phyloP scores from a whole-genome alignment of 2,329 filamentous ascomycete genomes.

The Karstenula rhodostoma region DNA sequence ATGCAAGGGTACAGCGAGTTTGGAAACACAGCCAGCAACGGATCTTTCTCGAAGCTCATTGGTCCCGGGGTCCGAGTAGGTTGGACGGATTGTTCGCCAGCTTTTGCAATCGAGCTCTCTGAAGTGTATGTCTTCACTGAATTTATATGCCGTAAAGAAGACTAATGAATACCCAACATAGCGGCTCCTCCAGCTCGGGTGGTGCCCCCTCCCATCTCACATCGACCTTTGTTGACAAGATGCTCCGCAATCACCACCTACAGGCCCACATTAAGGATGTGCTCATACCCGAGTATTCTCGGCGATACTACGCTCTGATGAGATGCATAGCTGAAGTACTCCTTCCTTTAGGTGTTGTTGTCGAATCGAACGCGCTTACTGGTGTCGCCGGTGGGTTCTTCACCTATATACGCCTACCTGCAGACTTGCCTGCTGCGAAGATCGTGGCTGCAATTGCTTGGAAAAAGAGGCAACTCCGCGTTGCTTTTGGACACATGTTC shows the following conservation, averaged over 20 bases:
- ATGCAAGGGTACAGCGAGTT: constrained; percentile 71
- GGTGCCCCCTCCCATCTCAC: constrained; percentile 68
- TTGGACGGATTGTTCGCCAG: constrained; percentile 60
- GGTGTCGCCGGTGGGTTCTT: not conserved
- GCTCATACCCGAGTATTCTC: not conserved
- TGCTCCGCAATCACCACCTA: constrained; percentile 48
- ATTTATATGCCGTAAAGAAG: constrained; percentile 5
- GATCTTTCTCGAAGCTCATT: constrained; percentile 86
- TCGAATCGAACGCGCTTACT: not conserved
- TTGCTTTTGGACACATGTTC: constrained; percentile 2
- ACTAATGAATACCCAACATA: constrained; percentile 38
- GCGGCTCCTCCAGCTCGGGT: constrained; percentile 66
- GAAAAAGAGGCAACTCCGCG: not conserved
- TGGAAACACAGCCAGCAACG: constrained; percentile 84
- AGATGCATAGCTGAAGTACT: not conserved
- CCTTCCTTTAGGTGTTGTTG: not conserved
- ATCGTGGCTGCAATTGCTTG: not conserved
- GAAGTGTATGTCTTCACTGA: not conserved
- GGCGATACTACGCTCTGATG: not conserved
- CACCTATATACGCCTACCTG: constrained; percentile 1
- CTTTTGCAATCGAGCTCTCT: not conserved
- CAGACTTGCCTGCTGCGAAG: not conserved
- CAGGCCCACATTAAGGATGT: not conserved
- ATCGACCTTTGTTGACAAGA: constrained; percentile 63
- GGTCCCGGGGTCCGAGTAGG: constrained; percentile 83